Evolutionary conservation across 371 early-diverging fungal genomes (phyloP).

Genomic region (Circinella minor): DNA sequence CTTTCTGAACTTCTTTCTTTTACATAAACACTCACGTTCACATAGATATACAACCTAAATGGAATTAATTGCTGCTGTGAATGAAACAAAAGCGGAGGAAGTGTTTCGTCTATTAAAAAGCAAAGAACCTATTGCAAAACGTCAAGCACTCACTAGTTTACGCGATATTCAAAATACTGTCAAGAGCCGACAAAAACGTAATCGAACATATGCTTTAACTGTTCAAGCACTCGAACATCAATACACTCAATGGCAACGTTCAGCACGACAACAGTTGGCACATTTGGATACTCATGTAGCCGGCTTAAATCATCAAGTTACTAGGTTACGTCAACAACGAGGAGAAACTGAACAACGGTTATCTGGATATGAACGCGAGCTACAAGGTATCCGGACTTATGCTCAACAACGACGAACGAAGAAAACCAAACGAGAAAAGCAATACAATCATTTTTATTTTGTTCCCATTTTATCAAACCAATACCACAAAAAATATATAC

Average conservation of each 20-base stretch:
- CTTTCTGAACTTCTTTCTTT: background rate
- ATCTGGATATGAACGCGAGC: slow-evolving; percentile 11
- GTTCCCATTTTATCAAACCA: slow-evolving; percentile 35
- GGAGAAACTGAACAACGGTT: slow-evolving; percentile 13
- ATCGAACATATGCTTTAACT: slow-evolving; percentile 15
- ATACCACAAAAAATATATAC: slow-evolving; percentile 39
- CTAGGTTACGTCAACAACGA: slow-evolving; percentile 14
- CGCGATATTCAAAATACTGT: slow-evolving; percentile 18
- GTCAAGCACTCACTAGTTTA: slow-evolving; percentile 12
- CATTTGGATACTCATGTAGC: slow-evolving; percentile 15
- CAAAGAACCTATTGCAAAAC: slow-evolving; percentile 11
- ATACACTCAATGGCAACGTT: slow-evolving; percentile 8
- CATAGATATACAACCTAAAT: background rate
- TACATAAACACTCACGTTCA: too few species aligned
- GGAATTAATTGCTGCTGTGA: slow-evolving; percentile 5
- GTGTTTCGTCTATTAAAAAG: slow-evolving; percentile 7
- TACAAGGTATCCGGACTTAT: slow-evolving; percentile 19
- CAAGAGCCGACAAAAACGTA: slow-evolving; percentile 23
- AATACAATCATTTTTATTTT: slow-evolving; percentile 34
- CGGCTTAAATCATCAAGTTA: slow-evolving; percentile 15
- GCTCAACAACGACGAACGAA: slow-evolving; percentile 35
- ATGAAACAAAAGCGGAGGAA: slow-evolving; percentile 6
- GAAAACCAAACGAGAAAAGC: slow-evolving; percentile 37
- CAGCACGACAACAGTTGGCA: slow-evolving; percentile 2
- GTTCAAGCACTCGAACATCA: slow-evolving; percentile 21